Base-by-base conservation (phyloP, 176 grass and related monocot species). In the Aegilops longissima region DNA sequence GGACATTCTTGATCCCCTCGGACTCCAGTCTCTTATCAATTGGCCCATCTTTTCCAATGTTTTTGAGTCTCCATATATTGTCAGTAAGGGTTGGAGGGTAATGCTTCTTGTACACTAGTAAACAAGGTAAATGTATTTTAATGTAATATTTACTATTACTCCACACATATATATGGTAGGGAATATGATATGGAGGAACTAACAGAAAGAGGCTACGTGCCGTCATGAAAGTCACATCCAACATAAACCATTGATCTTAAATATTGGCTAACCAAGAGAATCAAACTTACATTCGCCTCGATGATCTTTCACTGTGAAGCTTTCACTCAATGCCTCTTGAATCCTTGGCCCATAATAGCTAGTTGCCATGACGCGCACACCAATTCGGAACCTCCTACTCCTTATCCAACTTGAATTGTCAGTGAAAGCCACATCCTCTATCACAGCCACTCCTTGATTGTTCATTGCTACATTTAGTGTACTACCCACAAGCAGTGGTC, bases 371-470 rank as follows among this genome's bases (percentile, higher is more conserved):
- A 72, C 58, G 21, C 90, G 82, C 29, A 83, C 92, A 10, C 90
- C 95, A 33, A 97, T 84, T 67, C 90, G 83, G 54, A 97, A 97
- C 54, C 40, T 88, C 1, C 92, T 11, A 24, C 83, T 82, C 63
- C 84, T 87, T 54, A 93, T 89, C 95, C 92, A 94, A 23, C 95
- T 94, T 10, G 95, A 97, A 27, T 97, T 97, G 56, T 97, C 95
- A 1, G 95, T 97, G 64, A 97, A 87, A 14, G 66, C 69, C 6
- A 97, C 12, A 45, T 92, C 84, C 52, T 62, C 86, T 70, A 94
- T 52, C 5, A 49, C 68, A 2, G 74, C 88, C 12, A 79, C 58
- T 36, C 94, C 94, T 42, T 77, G 70, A 2, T 31, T 64, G 61
- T 73, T 66, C 87, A 90, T 86, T 72, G 82, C 20, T 0, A 85